Percentiles rank a stretch among this genome's conserved stretches.
Conservation (phyloP, 257 asterid species). For the Forsythia viridissima region DNA sequence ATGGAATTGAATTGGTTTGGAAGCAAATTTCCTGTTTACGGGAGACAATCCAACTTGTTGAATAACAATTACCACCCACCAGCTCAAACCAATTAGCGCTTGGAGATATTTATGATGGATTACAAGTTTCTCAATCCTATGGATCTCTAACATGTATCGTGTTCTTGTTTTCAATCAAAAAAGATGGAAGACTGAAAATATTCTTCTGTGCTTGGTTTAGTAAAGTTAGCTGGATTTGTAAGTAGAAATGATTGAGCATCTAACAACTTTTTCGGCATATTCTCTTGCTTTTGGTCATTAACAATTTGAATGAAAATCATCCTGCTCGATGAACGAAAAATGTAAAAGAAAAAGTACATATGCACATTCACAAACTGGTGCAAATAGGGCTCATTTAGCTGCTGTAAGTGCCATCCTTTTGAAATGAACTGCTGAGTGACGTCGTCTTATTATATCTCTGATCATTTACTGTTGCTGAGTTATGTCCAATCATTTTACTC, state of each 20-base stretch:
- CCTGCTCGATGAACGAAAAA: neutral
- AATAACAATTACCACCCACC: neutral
- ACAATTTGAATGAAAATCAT: constrained; percentile 16
- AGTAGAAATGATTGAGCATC: constrained; percentile 7
- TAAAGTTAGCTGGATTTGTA: neutral
- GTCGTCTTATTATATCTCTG: neutral
- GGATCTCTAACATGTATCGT: neutral
- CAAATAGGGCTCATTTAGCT: constrained; percentile 12
- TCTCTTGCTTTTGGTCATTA: neutral
- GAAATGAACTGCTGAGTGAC: neutral
- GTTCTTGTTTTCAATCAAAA: neutral
- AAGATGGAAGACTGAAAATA: neutral
- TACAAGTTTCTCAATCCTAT: neutral
- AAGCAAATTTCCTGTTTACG: neutral
- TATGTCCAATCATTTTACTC: constrained; percentile 3
- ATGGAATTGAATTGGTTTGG: neutral
- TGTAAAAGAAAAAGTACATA: neutral
- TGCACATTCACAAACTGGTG: neutral
- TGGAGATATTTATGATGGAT: neutral
- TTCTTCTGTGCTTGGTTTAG: constrained; percentile 10
- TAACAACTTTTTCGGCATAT: constrained; percentile 11
- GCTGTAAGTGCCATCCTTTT: constrained; percentile 1
- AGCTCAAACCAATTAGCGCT: neutral
- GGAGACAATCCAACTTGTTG: neutral
- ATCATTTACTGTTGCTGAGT: constrained; percentile 15